phyloP scores from a whole-genome alignment of 352 stramenopile species.

The Pythium aquatile region DNA sequence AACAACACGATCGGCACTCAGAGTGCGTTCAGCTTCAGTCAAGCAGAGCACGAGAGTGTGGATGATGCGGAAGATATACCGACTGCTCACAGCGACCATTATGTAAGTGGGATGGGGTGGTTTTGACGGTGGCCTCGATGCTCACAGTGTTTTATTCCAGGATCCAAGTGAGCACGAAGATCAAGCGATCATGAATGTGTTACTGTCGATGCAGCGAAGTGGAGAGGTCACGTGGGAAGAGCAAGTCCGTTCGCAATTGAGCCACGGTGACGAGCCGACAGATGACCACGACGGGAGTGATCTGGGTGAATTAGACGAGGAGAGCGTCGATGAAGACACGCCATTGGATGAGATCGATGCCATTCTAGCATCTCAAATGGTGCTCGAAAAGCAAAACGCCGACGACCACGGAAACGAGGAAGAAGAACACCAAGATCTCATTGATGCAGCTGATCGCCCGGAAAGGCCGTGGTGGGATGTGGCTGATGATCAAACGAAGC shows the following conservation, averaged over 20 bases:
- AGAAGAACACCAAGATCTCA: background rate
- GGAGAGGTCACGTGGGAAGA: constrained; percentile 8
- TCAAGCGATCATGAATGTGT: constrained; percentile 23
- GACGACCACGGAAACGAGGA: constrained; percentile 7
- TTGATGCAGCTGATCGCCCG: constrained; percentile 6
- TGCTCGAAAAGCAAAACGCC: constrained; percentile 23
- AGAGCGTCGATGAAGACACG: constrained; percentile 26
- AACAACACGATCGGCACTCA: constrained; percentile 27
- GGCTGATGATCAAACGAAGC: constrained; percentile 27
- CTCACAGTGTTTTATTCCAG: constrained; percentile 6
- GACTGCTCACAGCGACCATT: background rate
- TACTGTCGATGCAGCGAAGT: constrained; percentile 26
- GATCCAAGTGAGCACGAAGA: constrained; percentile 19
- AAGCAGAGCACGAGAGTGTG: constrained; percentile 18
- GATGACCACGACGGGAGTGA: constrained; percentile 19
- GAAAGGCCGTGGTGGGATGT: constrained; percentile 53
- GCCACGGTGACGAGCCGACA: background rate
- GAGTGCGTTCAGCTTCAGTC: constrained; percentile 32
- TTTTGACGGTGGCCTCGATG: too few species aligned
- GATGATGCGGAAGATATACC: constrained; percentile 7
- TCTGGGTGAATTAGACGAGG: constrained; percentile 14
- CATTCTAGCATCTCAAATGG: constrained; percentile 63
- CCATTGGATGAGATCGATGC: constrained; percentile 55
- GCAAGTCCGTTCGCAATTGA: constrained; percentile 10
- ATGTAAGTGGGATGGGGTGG: background rate